These are phyloP conservation scores for Alternaria triticimaculans DNA, from an alignment of 2,329 filamentous ascomycete species.

Conservation along the genomic window DNA sequence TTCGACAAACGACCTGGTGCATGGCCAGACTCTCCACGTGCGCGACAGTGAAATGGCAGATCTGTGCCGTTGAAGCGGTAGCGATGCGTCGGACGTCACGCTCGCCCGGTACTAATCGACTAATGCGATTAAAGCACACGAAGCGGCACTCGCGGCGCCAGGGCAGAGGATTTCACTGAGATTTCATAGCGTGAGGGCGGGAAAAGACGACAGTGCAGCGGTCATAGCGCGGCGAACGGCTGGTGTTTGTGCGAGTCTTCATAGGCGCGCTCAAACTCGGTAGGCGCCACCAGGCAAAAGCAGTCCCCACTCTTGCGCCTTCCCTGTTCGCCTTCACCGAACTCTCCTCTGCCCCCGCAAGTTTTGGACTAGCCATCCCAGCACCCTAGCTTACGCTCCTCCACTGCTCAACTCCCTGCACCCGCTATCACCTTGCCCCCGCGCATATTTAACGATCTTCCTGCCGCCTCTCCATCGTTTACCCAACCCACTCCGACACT, in stretches of 20 bases:
- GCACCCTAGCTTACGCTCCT: conserved; percentile 3
- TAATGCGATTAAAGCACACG: background rate
- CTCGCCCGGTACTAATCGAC: background rate
- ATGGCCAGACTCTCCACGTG: background rate
- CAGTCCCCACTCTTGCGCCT: conserved; percentile 8
- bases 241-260: conserved; percentile 11
- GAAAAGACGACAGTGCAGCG: conserved; percentile 12
- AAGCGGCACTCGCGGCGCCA: conserved; percentile 14
- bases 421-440: conserved; percentile 12
- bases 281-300: conserved; percentile 12
- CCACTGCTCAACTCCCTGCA: conserved; percentile 5
- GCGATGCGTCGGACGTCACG: conserved; percentile 7
- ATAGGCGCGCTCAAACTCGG: conserved; percentile 22
- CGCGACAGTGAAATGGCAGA: background rate
- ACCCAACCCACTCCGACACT: background rate
- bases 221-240: conserved; percentile 20
- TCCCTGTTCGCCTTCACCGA: conserved; percentile 23
- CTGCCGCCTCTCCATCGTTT: conserved; percentile 1
- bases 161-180: conserved; percentile 16
- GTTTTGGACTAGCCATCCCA: conserved; percentile 13
- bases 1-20: background rate
- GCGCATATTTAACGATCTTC: conserved; percentile 15
- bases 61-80: background rate
- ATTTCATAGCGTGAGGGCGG: conserved; percentile 15
- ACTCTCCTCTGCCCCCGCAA: conserved; percentile 24